A percentile compares a stretch with the other conserved stretches of the same genome.
phyloP scores from a whole-genome alignment of 2,329 filamentous ascomycete species.

The Beauveria pseudobassiana region DNA sequence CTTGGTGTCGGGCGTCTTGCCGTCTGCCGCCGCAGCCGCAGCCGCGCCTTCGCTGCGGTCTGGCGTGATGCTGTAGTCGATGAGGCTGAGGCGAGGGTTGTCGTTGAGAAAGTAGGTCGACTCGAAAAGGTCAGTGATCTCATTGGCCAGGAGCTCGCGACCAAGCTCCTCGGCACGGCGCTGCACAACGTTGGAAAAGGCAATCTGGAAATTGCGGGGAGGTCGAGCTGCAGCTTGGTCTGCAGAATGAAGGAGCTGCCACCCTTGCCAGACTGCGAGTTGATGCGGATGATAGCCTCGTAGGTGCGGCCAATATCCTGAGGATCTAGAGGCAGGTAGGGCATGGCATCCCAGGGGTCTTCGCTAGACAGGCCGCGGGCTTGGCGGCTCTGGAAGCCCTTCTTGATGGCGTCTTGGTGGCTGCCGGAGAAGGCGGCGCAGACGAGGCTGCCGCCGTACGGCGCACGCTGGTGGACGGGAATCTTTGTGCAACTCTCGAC shows the following conservation, averaged over 20 bases:
- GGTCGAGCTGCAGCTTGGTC: conserved; percentile 79
- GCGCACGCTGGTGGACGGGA: conserved; percentile 79
- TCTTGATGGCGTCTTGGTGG: conserved; percentile 95
- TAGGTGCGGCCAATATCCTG: conserved; percentile 94
- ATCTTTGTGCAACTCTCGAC: conserved; percentile 95
- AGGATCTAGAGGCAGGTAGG: conserved; percentile 89
- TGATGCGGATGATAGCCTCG: conserved; percentile 95
- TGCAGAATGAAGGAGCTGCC: conserved; percentile 92
- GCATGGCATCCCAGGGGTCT: conserved; percentile 66
- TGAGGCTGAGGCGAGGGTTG: conserved; percentile 75
- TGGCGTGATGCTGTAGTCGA: conserved; percentile 86
- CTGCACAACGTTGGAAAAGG: conserved; percentile 85
- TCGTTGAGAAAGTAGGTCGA: conserved; percentile 75
- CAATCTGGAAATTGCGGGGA: conserved; percentile 85
- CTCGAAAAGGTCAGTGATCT: conserved; percentile 86
- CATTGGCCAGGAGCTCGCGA: conserved; percentile 73
- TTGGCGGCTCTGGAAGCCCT: conserved; percentile 71
- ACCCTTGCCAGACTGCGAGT: conserved; percentile 92
- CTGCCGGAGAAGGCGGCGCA: conserved; percentile 86
- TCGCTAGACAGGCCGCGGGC: conserved; percentile 50
- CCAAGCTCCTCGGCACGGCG: conserved; percentile 69
- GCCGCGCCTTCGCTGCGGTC: conserved; percentile 69
- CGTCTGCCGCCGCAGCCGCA: conserved; percentile 62
- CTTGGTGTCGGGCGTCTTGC: conserved; percentile 68
- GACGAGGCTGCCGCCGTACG: conserved; percentile 87